Evolutionary conservation across 441 rosid genomes (phyloP).

Genomic region (Mallotus repandus): DNA sequence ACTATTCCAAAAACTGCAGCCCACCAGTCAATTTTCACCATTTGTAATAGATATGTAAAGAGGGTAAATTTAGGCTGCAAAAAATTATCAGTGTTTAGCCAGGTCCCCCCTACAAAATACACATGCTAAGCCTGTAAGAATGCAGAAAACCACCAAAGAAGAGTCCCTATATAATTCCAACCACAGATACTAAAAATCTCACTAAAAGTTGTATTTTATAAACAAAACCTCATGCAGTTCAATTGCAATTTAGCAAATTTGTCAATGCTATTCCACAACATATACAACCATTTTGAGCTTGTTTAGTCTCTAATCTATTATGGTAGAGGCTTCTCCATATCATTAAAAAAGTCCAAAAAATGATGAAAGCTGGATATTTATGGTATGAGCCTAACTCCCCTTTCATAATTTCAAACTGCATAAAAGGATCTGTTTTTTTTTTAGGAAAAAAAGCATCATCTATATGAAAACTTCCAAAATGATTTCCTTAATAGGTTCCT

Average conservation of each 20-base stretch:
- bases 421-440: no score
- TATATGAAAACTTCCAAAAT: neutral
- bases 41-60: neutral
- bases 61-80: neutral
- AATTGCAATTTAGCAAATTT: neutral
- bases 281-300: neutral
- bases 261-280: neutral
- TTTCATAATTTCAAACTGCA: neutral
- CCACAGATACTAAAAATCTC: no score
- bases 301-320: neutral
- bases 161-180: no score
- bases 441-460: neutral
- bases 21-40: conserved; percentile 4
- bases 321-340: neutral
- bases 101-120: neutral
- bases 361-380: neutral
- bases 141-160: neutral
- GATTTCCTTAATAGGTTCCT: no score
- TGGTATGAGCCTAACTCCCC: no score
- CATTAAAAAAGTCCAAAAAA: neutral
- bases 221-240: neutral
- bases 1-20: neutral
- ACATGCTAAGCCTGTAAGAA: neutral
- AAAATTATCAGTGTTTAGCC: neutral
- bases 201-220: no score